These are phyloP conservation scores for Gossypium schwendimanii DNA, from an alignment of 441 rosid species.

Conservation along the genomic window DNA sequence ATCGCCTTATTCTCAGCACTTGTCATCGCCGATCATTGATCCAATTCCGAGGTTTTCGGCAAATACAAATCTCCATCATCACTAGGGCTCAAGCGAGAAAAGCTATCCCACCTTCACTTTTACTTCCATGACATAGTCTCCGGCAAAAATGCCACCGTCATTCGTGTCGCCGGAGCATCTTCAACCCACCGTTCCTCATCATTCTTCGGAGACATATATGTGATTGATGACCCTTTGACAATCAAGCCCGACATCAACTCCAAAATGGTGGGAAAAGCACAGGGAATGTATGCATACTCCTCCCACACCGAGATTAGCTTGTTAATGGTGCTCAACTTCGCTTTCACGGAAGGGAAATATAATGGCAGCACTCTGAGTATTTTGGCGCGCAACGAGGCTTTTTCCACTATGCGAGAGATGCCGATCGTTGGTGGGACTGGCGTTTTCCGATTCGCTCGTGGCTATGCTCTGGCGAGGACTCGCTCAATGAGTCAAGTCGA, in stretches of 20 bases:
- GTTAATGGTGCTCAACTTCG: conserved; percentile 52
- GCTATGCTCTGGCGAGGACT: conserved; percentile 57
- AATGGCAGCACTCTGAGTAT: conserved; percentile 60
- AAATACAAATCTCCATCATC: conserved; percentile 20
- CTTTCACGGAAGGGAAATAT: conserved; percentile 46
- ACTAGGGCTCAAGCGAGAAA: conserved; percentile 41
- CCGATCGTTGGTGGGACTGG: conserved; percentile 63
- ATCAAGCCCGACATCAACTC: conserved; percentile 37
- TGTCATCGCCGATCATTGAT: conserved; percentile 9
- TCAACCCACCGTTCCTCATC: conserved; percentile 26
- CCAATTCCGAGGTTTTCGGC: conserved; percentile 12
- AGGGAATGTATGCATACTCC: conserved; percentile 50
- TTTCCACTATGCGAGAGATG: conserved; percentile 43
- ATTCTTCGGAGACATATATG: conserved; percentile 34
- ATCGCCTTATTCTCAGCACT: not conserved
- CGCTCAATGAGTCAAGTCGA: conserved; percentile 24
- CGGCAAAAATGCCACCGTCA: conserved; percentile 44
- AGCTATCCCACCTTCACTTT: conserved; percentile 60
- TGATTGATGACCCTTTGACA: conserved; percentile 57
- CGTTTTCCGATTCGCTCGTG: conserved; percentile 57
- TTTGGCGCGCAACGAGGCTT: conserved; percentile 43
- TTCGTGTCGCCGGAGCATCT: conserved; percentile 28
- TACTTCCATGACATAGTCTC: conserved; percentile 61
- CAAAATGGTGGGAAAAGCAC: conserved; percentile 52
- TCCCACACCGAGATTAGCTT: conserved; percentile 30